phyloP scores from a whole-genome alignment of 495 filamentous ascomycete genomes.

The Geopyxis carbonaria region DNA sequence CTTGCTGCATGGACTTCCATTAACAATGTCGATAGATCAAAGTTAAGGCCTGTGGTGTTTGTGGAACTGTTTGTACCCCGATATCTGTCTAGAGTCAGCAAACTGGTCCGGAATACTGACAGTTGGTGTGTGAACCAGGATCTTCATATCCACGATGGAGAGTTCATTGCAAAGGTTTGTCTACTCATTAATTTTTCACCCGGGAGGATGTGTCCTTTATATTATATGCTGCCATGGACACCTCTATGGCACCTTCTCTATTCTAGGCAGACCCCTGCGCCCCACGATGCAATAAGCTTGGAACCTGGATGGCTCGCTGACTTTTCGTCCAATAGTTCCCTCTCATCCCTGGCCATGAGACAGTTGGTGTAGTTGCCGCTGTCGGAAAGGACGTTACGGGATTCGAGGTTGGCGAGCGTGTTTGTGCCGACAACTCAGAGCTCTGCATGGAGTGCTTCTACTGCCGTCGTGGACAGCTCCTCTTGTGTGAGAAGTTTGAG shows the following conservation, averaged over 20 bases:
- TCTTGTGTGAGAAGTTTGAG: constrained; percentile 54
- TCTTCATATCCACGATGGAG: constrained; percentile 47
- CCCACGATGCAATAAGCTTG: too few species aligned
- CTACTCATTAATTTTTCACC: neutral
- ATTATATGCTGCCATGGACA: neutral
- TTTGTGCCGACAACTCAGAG: constrained; percentile 38
- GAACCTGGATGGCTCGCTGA: too few species aligned
- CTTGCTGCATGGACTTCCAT: neutral
- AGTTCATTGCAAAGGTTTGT: constrained; percentile 42
- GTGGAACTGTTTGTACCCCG: constrained; percentile 37
- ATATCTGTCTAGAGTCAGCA: neutral
- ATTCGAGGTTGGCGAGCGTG: constrained; percentile 49
- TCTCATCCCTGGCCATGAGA: constrained; percentile 42
- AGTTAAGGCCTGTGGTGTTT: constrained; percentile 53
- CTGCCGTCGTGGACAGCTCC: constrained; percentile 48
- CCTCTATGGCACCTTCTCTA: constrained; percentile 13
- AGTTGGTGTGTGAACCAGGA: constrained; percentile 11
- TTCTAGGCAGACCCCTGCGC: neutral
- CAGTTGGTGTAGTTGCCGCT: constrained; percentile 38
- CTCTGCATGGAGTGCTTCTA: constrained; percentile 59
- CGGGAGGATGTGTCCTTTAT: neutral
- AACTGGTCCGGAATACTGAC: constrained; percentile 8
- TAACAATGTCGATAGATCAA: constrained; percentile 27
- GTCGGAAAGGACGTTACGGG: constrained; percentile 39
- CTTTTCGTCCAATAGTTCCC: constrained; percentile 31